Evolutionary conservation across 73 alveolate species (phyloP), one percentile per base, ranked within the genome.

Genomic region (Tetrahymena borealis): DNA sequence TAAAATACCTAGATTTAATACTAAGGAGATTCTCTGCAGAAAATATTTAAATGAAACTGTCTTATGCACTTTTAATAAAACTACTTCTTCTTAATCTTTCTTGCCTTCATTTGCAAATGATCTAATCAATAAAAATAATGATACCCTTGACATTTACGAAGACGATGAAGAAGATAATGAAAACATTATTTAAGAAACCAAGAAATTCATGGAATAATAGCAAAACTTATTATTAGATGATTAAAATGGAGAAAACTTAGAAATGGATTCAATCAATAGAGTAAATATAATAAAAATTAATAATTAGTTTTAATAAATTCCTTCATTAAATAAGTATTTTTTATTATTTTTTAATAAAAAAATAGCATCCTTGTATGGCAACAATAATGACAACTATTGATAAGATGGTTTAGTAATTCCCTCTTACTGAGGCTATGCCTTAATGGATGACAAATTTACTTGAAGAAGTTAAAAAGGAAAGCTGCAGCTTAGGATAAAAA

Each of bases 351-450:
- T 18, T 60, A 24, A 24, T 2, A 94, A 78, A 90, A 91, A n/a
- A n/a, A n/a, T n/a, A 79, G 40, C 93, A 91, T 41, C 39, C 98
- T 15, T 96, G 98, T 77, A 98, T 98, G 99, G 95, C 96, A 78
- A 97, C 98, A 39, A 90, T 98, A 77, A 92, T 98, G 38, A 90
- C 94, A 39, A 95, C 96, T 33, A 96, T 98, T 42, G 98, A 95
- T 40, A 94, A 94, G 85, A 95, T 98, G 98, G 94, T 94, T 39
- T 91, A 93, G 91, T 79, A 95, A 42, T 98, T 98, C 93, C 90
- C 94, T 12, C 79, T 79, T n/a, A 91, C 96, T 39, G 97, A 95
- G 33, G 93, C 94, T 36, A 97, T 98, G 99, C 99, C 99, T 20
- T 93, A 95, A 39, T 98, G 98, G 96, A 97, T 98, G 98, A 98